These are phyloP conservation scores for Colletotrichum graminicola DNA, from an alignment of 2,329 filamentous ascomycete species.

Conservation along the genomic window DNA sequence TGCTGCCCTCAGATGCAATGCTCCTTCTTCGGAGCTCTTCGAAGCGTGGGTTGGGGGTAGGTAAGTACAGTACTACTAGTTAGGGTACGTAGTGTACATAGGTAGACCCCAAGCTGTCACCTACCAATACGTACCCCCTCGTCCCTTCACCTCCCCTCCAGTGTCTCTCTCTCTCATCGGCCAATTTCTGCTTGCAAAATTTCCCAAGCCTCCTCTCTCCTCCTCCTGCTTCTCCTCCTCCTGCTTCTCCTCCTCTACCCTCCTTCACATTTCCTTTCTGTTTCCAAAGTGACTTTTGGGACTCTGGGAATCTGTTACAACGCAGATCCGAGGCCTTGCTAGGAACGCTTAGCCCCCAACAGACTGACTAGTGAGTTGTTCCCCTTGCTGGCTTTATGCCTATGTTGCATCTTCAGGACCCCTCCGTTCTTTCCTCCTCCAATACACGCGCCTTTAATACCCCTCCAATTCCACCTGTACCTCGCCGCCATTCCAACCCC, in stretches of 20 bases:
- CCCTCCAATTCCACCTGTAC: constrained; percentile 31
- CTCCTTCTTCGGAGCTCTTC: constrained; percentile 27
- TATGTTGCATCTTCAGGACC: constrained; percentile 9
- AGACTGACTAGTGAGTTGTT: constrained; percentile 36
- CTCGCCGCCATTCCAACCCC: constrained; percentile 14
- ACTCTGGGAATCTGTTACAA: constrained; percentile 10
- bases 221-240: not conserved
- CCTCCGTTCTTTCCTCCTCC: constrained; percentile 7
- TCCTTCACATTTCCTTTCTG: not conserved
- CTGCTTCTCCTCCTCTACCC: not conserved
- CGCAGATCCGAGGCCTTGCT: constrained; percentile 26
- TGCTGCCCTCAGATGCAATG: not conserved
- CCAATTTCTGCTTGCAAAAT: constrained; percentile 9
- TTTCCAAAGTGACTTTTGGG: constrained; percentile 7
- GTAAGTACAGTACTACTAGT: not conserved
- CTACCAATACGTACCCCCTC: not conserved
- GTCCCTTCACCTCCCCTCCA: not conserved
- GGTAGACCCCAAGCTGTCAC: not conserved
- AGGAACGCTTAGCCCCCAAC: constrained; percentile 15
- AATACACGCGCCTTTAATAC: constrained; percentile 26
- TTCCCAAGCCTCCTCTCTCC: constrained; percentile 10
- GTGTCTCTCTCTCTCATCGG: constrained; percentile 1
- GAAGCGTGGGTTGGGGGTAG: constrained; percentile 8
- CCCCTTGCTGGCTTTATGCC: constrained; percentile 18
- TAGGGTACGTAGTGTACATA: not conserved